Conservation (phyloP, 768 basidiomycete species). For the Termitomyces sp. region DNA sequence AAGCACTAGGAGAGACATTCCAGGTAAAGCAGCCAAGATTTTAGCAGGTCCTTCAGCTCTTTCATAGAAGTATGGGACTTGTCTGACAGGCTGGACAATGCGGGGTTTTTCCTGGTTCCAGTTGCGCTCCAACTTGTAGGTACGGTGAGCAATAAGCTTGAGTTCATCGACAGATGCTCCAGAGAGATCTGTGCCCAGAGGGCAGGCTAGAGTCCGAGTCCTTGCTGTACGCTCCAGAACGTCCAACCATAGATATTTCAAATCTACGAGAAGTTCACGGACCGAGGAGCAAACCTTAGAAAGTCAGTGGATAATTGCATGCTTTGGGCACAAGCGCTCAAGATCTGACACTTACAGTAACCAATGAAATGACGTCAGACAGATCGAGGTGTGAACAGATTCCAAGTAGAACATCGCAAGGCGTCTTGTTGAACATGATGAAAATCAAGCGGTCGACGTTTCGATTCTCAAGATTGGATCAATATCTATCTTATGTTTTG, state of each 20-base stretch:
- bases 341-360: not conserved
- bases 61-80: not conserved
- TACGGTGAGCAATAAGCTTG: not conserved
- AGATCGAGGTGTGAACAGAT: slow-evolving; percentile 4
- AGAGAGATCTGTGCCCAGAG: not conserved
- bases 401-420: not conserved
- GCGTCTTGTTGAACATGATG: not conserved
- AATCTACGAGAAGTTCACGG: slow-evolving; percentile 4
- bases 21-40: not conserved
- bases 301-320: not conserved
- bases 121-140: not conserved
- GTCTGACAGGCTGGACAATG: not conserved
- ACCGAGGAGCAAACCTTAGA: slow-evolving; percentile 7
- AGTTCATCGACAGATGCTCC: not conserved
- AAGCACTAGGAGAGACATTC: not conserved
- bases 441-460: no score
- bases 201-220: not conserved
- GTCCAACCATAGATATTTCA: not conserved
- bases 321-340: not conserved
- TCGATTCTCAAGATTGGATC: no score
- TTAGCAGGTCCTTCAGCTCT: not conserved
- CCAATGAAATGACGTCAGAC: slow-evolving; percentile 1
- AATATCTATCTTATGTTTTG: no score
- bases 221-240: not conserved
- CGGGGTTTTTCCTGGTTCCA: not conserved